Base-by-base conservation (phyloP, 345 rosid genomes). In the Brassica napus region DNA sequence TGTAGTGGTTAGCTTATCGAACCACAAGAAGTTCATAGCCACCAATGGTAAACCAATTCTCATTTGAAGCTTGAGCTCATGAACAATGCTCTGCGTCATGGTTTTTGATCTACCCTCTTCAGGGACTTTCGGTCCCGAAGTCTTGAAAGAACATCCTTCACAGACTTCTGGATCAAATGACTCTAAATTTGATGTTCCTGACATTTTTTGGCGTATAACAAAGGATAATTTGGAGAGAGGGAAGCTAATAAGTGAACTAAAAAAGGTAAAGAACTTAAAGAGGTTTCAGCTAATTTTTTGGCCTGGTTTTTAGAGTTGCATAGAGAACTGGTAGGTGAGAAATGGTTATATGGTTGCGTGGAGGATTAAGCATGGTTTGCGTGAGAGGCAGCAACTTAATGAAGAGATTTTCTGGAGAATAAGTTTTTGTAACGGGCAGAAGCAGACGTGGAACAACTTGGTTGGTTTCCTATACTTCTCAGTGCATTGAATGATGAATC, bases 21-120 rank as follows among this genome's bases (percentile, higher is more conserved):
- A 90, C 94, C 93, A 92, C 3, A 88, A 87, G 81, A 93, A 76
- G 84, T 92, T 95, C 99, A 92, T 90, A 4, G 67, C 93, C 74
- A 88, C 75, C 66, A 95, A 80, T 1, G 98, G 93, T 8, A 89
- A 77, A 14, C 85, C 83, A 23, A 94, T 82, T 11, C 76, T 71
- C 62, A 75, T 73, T 54, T 91, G 98, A 5, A 74, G 78, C 68
- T 81, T 87, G 8, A 91, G 80, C 94, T 94, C 98, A 34, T 81
- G 71, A 64, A 82, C 7, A 6, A 77, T 66, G 4, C 72, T 66
- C 71, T 70, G 70, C 80, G 80, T 58, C 71, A 84, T 47, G 69
- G 72, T 82, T 24, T 78, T 21, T 2, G 74, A 83, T 85, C 88
- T 81, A 85, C 88, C 76, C 82, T 63, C 71, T 64, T 23, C 65